These are phyloP conservation scores for Trichomonas gallinae DNA, from an alignment of 208 protist species.

Conservation along the genomic window DNA sequence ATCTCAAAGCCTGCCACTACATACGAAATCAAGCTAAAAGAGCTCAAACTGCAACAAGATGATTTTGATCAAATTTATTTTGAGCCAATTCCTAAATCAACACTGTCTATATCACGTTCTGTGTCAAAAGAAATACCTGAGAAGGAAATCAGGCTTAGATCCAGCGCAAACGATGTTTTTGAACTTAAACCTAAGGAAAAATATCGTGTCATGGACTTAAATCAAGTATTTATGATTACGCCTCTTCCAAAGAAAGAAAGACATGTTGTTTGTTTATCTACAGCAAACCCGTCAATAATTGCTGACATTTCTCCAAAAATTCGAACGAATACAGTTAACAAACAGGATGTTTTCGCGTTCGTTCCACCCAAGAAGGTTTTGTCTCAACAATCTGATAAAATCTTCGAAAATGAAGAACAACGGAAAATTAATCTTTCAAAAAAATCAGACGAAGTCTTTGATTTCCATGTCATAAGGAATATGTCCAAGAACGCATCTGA, in stretches of 20 bases:
- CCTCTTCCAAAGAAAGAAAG: background rate
- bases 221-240: background rate
- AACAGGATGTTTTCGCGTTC: too few relatives aligned
- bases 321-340: too few relatives aligned
- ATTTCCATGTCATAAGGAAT: too few relatives aligned
- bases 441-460: too few relatives aligned
- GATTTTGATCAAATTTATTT: background rate
- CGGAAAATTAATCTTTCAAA: too few relatives aligned
- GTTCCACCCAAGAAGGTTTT: too few relatives aligned
- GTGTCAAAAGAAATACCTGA: background rate
- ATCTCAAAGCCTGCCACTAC: background rate
- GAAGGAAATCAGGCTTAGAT: background rate
- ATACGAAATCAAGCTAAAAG: background rate
- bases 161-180: background rate
- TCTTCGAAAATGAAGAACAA: too few relatives aligned
- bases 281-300: background rate
- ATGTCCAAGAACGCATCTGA: too few relatives aligned
- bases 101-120: background rate
- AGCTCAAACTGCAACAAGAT: background rate
- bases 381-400: too few relatives aligned
- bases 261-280: background rate
- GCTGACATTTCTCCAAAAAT: too few relatives aligned
- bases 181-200: background rate
- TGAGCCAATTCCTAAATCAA: background rate
- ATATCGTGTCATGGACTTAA: too few relatives aligned